A percentile compares a stretch with the other conserved stretches of the same genome.
Evolutionary conservation across 768 basidiomycete species (phyloP).

Genomic region (Cyathus striatus): DNA sequence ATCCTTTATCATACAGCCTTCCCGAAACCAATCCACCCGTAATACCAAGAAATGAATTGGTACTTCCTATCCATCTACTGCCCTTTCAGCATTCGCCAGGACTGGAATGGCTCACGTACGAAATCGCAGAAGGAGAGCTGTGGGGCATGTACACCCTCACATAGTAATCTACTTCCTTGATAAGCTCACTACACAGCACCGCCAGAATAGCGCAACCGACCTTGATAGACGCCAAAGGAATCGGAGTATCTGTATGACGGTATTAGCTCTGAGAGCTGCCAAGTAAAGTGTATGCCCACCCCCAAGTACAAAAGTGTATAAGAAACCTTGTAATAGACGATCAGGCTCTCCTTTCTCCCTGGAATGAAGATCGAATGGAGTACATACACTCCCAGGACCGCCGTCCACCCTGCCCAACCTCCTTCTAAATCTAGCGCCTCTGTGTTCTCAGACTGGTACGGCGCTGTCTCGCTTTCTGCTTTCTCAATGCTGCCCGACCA

Average conservation of each 20-base stretch:
- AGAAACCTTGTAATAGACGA: slow-evolving; percentile 20
- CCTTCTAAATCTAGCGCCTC: neutral
- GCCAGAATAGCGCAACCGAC: too few relatives aligned
- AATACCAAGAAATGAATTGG: slow-evolving; percentile 38
- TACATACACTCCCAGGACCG: neutral
- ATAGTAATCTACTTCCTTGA: slow-evolving; percentile 39
- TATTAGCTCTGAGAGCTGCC: neutral
- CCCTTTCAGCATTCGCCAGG: neutral
- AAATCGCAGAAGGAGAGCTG: slow-evolving; percentile 30
- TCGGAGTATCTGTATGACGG: slow-evolving; percentile 22
- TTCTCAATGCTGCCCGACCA: too few relatives aligned
- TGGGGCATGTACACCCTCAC: slow-evolving; percentile 27
- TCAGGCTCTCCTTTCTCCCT: neutral
- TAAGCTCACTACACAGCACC: too few relatives aligned
- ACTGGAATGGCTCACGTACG: slow-evolving; percentile 18
- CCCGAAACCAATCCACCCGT: slow-evolving; percentile 34
- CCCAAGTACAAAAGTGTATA: slow-evolving; percentile 31
- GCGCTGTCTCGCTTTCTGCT: too few relatives aligned
- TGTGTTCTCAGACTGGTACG: too few relatives aligned
- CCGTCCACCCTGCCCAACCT: neutral
- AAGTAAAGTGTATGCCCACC: slow-evolving; percentile 11
- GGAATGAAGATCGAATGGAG: neutral
- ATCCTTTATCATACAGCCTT: slow-evolving; percentile 40
- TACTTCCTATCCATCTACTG: slow-evolving; percentile 23
- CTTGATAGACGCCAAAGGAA: slow-evolving; percentile 41